These are phyloP conservation scores for Fusarium denticulatum DNA, from an alignment of 2,329 filamentous ascomycete genomes.

Conservation along the genomic window DNA sequence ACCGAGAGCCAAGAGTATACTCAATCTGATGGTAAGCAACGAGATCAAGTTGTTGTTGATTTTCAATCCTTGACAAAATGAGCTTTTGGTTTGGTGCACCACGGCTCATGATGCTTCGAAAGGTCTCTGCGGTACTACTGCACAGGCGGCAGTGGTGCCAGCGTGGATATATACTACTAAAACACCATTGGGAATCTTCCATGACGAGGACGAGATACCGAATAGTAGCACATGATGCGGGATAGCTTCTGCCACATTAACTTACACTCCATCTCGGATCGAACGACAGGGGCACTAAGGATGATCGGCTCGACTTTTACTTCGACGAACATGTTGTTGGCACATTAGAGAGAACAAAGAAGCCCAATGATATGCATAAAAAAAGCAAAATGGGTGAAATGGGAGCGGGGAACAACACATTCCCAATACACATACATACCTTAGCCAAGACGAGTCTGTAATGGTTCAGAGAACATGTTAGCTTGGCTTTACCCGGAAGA, in stretches of 20 bases:
- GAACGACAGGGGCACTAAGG: conserved; percentile 1
- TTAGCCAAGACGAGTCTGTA: background rate
- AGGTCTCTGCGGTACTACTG: background rate
- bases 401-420: background rate
- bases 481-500: background rate
- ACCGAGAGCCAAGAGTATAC: background rate
- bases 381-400: background rate
- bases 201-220: conserved; percentile 17
- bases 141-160: background rate
- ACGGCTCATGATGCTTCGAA: background rate
- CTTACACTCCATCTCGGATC: background rate
- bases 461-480: background rate
- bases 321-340: background rate
- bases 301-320: conserved; percentile 11
- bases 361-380: conserved; percentile 1
- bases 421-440: background rate
- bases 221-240: conserved; percentile 13
- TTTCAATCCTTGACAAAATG: background rate
- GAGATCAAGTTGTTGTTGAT: background rate
- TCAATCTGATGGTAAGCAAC: background rate
- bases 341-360: background rate
- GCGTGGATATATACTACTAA: background rate
- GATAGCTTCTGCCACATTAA: background rate
- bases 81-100: background rate
- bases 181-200: background rate